Base-by-base conservation (phyloP, 305 asterid species). In the Euphrasia arctica region DNA sequence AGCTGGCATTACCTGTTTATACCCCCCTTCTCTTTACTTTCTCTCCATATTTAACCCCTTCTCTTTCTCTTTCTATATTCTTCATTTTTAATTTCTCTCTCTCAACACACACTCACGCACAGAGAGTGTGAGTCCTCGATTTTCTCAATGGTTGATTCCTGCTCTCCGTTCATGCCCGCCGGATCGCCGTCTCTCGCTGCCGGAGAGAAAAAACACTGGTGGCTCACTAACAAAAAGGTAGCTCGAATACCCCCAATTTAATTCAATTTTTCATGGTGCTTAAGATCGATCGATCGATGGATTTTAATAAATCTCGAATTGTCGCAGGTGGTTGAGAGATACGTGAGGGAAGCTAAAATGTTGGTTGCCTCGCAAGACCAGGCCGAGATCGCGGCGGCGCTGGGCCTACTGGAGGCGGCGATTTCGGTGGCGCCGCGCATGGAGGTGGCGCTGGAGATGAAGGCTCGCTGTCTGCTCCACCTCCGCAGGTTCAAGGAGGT, bases 141-240 rank as follows among this genome's bases (percentile, higher is more conserved):
- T 48, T n/a, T 18, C 25, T 77, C 45, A 60, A 81, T 80, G 86
- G 82, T 77, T 49, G 85, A 80, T 59, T 78, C 49, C 34, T 66
- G 77, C 77, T 61, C 76, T 66, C 74, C 79, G 41, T 64, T 75
- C 65, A 89, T 89, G 97, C 80, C 97, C 57, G 80, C 68, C 22
- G 75, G 74, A 15, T 75, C 90, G 63, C 83, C 89, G 43, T 73
- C 80, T 54, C 71, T 70, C 63, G 51, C 85, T 68, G 82, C 77
- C 56, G 51, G 80, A 47, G 90, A 90, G 64, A 86, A 70, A 83
- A 92, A 84, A 62, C 95, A 87, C 78, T 92, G 98, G 98, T 92
- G 98, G 98, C 86, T 89, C 68, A 85, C 85, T 71, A 89, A 87
- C 65, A 81, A 62, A 67, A 89, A 81, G 97, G 98, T 92, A 65